These are phyloP conservation scores for Fusarium sp. DNA, from an alignment of 2,329 filamentous ascomycete species.

Conservation along the genomic window DNA sequence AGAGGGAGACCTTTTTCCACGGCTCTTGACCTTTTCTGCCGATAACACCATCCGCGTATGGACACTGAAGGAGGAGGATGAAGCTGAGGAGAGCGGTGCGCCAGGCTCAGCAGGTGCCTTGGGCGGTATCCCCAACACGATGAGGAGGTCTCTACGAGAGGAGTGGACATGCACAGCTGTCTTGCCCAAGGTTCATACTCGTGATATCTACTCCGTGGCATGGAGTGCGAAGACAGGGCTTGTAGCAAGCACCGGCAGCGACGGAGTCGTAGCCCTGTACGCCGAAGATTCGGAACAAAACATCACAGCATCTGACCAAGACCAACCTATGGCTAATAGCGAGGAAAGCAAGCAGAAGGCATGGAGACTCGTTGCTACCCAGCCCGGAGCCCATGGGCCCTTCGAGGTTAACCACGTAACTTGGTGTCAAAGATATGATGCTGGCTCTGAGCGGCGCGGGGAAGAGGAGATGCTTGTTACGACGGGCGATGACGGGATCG, in stretches of 20 bases:
- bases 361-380: conserved; percentile 79
- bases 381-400: conserved; percentile 84
- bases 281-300: conserved; percentile 20
- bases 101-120: conserved; percentile 58
- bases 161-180: conserved; percentile 83
- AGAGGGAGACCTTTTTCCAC: conserved; percentile 61
- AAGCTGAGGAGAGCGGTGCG: conserved; percentile 48
- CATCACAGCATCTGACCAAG: conserved; percentile 41
- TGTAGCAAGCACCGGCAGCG: conserved; percentile 89
- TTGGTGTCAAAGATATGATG: conserved; percentile 86
- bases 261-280: conserved; percentile 85
- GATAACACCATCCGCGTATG: conserved; percentile 86
- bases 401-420: conserved; percentile 94
- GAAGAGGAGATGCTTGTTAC: conserved; percentile 88
- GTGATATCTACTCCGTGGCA: conserved; percentile 85
- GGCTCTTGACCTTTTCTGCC: conserved; percentile 87
- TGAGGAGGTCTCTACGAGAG: conserved; percentile 82
- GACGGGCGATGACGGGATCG: conserved; percentile 91
- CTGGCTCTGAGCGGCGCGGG: conserved; percentile 65
- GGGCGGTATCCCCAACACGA: conserved; percentile 86
- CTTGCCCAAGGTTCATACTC: conserved; percentile 81
- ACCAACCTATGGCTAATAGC: conserved; percentile 45
- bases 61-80: conserved; percentile 71
- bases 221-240: conserved; percentile 86
- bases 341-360: conserved; percentile 53